Evolutionary conservation across 257 asterid genomes (phyloP).

Genomic region (Petunia axillaris): DNA sequence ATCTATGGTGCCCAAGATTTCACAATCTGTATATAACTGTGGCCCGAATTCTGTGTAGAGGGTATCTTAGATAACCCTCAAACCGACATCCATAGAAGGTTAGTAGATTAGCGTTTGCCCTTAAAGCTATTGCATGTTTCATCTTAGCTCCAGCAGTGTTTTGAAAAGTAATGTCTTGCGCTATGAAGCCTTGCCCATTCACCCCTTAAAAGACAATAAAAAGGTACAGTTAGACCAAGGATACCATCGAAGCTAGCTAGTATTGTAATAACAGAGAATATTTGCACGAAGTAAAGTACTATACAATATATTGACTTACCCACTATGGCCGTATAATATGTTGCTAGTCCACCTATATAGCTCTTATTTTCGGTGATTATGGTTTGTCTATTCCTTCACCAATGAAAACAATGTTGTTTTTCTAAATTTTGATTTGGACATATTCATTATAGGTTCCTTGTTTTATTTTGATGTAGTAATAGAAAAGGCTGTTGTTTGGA

Average conservation of each 20-base stretch:
- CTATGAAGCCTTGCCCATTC: conserved; percentile 16
- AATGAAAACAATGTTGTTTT: conserved; percentile 18
- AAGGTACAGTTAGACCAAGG: too few species aligned
- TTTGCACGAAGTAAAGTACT: not conserved
- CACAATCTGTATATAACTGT: conserved; percentile 26
- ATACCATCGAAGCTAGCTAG: too few species aligned
- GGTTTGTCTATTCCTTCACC: conserved; percentile 31
- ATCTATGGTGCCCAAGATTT: conserved; percentile 27
- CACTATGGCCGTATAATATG: not conserved
- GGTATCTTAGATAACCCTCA: conserved; percentile 31
- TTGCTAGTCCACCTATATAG: not conserved
- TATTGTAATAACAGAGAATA: too few species aligned
- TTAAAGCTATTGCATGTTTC: not conserved
- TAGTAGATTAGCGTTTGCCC: not conserved
- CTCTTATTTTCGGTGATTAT: conserved; percentile 23
- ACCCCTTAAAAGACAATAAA: not conserved
- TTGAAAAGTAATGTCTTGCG: conserved; percentile 8
- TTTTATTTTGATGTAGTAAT: not conserved
- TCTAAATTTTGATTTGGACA: not conserved
- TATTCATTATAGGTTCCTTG: conserved; percentile 2
- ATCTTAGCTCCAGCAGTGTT: conserved; percentile 24
- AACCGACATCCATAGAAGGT: conserved; percentile 29
- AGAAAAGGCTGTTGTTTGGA: not conserved
- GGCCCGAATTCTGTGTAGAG: not conserved
- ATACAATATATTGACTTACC: not conserved